Evolutionary conservation across 176 grass and related monocot genomes (phyloP), one percentile per base, ranked within the genome.

Genomic region (Tillandsia fasciculata): DNA sequence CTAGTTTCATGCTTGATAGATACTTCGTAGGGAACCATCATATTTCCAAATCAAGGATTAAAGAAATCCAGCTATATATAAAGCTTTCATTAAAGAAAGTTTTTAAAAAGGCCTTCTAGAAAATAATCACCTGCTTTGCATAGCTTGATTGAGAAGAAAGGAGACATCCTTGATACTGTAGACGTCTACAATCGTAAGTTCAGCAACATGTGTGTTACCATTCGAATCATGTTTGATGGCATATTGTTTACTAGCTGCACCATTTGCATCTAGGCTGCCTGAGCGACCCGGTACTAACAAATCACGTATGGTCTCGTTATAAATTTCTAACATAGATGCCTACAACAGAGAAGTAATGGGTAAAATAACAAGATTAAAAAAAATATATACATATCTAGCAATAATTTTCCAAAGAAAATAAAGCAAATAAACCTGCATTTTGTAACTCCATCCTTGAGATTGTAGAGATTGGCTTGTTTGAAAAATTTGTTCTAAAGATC

Each of bases 301-400:
- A 74, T 99, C 95, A 66, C 89, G 87, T 61, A 99, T 84, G 57
- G 89, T 91, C 78, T 99, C 95, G 71, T 99, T 93, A 48, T 99
- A 99, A 70, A 99, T 94, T 77, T 99, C 95, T 51, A 99, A 64
- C 90, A 94, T 94, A 2, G 95, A 99, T 75, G 87, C 87, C 82
- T 99, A 71, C 70, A 63, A 27, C 70, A 18, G 50, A n/a, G 67
- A 71, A 65, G 11, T 14, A 67, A 64, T 73, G 48, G 48, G 56
- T 61, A 61, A 61, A 23, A 61, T 61, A 61, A 61, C 17, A 7
- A 61, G 15, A 29, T 42, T n/a, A 52, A 10, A 26, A 3, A 53
- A 52, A 75, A 1, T 9, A 53, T 17, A 65, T 2, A 26, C 1
- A 53, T 33, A 75, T 5, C 49, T 18, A 75, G 18, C 12, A 28